A percentile compares a stretch with the other conserved stretches of the same genome.
Conservation (phyloP, 768 basidiomycete genomes). For the Lactifluus subvellereus region DNA sequence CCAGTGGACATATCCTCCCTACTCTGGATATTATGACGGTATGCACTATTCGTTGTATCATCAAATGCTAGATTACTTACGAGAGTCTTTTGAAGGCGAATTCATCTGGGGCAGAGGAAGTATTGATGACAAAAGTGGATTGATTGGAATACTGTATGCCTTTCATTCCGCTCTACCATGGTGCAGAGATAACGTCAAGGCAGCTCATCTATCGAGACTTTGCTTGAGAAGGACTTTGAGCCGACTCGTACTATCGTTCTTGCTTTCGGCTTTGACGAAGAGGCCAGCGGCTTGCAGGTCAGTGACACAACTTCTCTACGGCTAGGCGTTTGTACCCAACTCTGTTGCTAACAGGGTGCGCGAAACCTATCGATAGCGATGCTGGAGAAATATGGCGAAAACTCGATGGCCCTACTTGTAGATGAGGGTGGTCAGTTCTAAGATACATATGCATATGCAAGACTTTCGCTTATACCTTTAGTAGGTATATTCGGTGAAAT, state of each 20-base stretch:
- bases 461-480: neutral
- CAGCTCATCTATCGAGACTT: conserved; percentile 36
- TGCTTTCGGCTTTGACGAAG: conserved; percentile 40
- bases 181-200: neutral
- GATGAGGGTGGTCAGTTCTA: conserved; percentile 73
- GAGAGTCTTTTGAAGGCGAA: conserved; percentile 22
- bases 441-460: neutral
- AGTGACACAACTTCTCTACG: neutral
- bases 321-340: neutral
- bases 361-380: conserved; percentile 43
- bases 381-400: conserved; percentile 55
- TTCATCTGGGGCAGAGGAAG: conserved; percentile 34
- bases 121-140: conserved; percentile 34
- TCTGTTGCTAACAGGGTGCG: conserved; percentile 44
- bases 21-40: conserved; percentile 59
- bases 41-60: neutral
- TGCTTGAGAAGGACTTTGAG: conserved; percentile 35
- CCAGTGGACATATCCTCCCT: conserved; percentile 58
- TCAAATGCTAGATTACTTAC: neutral
- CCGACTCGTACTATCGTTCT: conserved; percentile 33
- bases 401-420: conserved; percentile 71
- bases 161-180: neutral
- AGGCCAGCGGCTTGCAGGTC: conserved; percentile 30
- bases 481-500: conserved; percentile 46
- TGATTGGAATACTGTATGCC: conserved; percentile 32